These are phyloP conservation scores for Lipomyces mesembrius DNA, from an alignment of 805 yeast genomes.

Conservation along the genomic window DNA sequence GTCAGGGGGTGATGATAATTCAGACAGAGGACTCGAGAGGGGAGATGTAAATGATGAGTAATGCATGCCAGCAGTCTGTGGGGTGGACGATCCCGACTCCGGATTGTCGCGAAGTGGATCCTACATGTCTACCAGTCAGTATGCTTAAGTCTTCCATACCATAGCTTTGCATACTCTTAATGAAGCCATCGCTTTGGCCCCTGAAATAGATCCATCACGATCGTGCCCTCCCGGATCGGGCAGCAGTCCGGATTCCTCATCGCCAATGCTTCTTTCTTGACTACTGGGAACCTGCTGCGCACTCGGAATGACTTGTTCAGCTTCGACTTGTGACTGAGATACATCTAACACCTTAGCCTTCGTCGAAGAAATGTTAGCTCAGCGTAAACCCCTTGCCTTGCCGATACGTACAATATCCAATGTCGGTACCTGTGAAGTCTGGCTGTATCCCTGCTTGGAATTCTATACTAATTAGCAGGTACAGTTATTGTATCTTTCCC, in stretches of 20 bases:
- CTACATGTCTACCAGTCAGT: not conserved
- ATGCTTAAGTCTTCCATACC: not conserved
- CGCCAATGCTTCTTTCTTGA: not conserved
- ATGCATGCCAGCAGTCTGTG: not conserved
- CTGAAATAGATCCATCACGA: slow-evolving; percentile 7
- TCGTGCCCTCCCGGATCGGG: not conserved
- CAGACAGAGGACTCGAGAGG: slow-evolving; percentile 24
- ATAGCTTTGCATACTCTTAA: not conserved
- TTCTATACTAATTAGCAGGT: not conserved
- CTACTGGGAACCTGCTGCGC: not conserved
- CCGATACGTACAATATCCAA: not conserved
- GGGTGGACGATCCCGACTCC: not conserved
- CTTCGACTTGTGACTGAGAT: not conserved
- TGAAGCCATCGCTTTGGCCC: not conserved
- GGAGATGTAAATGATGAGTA: slow-evolving; percentile 9
- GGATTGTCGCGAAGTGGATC: not conserved
- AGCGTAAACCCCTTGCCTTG: not conserved
- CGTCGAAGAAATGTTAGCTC: slow-evolving; percentile 13
- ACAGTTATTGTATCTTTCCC: not conserved
- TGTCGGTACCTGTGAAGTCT: not conserved
- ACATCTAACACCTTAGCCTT: not conserved
- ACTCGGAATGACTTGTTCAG: not conserved
- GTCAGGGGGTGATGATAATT: slow-evolving; percentile 5
- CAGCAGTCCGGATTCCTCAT: not conserved
- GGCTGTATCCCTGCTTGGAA: not conserved